phyloP scores from a whole-genome alignment of 2,329 filamentous ascomycete genomes.

The Apiospora hydei region DNA sequence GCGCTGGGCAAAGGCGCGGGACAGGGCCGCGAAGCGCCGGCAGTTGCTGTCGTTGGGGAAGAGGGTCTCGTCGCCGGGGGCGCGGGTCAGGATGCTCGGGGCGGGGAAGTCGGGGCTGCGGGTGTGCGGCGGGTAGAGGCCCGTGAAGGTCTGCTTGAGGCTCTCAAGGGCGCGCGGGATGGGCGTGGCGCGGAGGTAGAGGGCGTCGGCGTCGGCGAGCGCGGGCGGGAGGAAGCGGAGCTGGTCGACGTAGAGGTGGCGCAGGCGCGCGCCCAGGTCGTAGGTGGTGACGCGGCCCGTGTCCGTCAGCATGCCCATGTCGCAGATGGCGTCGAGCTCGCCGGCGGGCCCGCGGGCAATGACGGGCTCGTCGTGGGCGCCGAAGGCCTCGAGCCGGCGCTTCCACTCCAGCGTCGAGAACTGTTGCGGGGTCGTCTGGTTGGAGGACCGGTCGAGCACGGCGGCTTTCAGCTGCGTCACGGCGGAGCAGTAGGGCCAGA shows the following conservation, averaged over 20 bases:
- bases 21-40: slow-evolving; percentile 73
- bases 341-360: slow-evolving; percentile 72
- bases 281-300: slow-evolving; percentile 75
- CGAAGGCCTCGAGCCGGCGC: slow-evolving; percentile 85
- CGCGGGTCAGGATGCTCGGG: slow-evolving; percentile 71
- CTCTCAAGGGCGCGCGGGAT: slow-evolving; percentile 80
- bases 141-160: slow-evolving; percentile 76
- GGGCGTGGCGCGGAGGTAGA: slow-evolving; percentile 78
- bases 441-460: slow-evolving; percentile 51
- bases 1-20: slow-evolving; percentile 74
- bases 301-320: slow-evolving; percentile 78
- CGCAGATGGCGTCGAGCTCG: slow-evolving; percentile 83
- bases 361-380: slow-evolving; percentile 71
- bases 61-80: slow-evolving; percentile 75
- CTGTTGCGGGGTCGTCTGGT: slow-evolving; percentile 33
- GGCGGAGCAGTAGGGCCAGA: slow-evolving; percentile 91
- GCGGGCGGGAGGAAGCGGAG: slow-evolving; percentile 72
- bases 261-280: slow-evolving; percentile 71
- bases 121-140: slow-evolving; percentile 70
- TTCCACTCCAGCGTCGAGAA: slow-evolving; percentile 65
- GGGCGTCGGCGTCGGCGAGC: slow-evolving; percentile 58
- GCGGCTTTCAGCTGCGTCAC: slow-evolving; percentile 71
- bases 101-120: slow-evolving; percentile 59
- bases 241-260: slow-evolving; percentile 77
- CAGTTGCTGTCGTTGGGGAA: slow-evolving; percentile 82